Evolutionary conservation across 495 filamentous ascomycete species (phyloP).

Genomic region (Recurvomyces mirabilis): DNA sequence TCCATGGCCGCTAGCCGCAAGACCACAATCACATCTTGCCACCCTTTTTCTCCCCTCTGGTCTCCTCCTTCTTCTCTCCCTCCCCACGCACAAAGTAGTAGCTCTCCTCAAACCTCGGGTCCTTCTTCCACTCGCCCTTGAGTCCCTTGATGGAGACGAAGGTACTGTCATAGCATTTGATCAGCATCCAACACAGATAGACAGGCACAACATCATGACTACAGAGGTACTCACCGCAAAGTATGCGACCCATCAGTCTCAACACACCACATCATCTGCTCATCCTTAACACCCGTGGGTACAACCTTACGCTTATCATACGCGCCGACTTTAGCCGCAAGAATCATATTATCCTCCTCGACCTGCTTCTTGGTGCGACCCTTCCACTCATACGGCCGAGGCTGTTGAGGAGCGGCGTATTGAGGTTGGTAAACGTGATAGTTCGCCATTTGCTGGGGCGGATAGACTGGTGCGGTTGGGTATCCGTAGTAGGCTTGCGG

Average conservation of each 20-base stretch:
- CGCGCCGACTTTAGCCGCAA: constrained; percentile 25
- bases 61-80: constrained; percentile 10
- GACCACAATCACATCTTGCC: too few species aligned
- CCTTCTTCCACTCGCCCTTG: constrained; percentile 26
- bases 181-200: constrained; percentile 2
- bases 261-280: constrained; percentile 29
- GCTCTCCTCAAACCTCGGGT: constrained; percentile 22
- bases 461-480: neutral
- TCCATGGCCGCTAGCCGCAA: too few species aligned
- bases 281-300: constrained; percentile 25
- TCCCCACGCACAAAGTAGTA: constrained; percentile 23
- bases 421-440: constrained; percentile 6
- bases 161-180: constrained; percentile 1
- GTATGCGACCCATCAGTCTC: constrained; percentile 25
- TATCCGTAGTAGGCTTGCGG: neutral
- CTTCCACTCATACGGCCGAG: constrained; percentile 9
- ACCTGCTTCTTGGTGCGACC: constrained; percentile 26
- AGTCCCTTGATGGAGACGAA: constrained; percentile 23
- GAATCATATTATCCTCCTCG: constrained; percentile 27
- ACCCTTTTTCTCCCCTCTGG: too few species aligned
- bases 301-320: constrained; percentile 22
- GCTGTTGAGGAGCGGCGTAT: neutral
- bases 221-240: constrained; percentile 13
- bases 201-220: neutral
- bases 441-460: neutral